phyloP scores from a whole-genome alignment of 2,329 filamentous ascomycete species.

The Zalaria sp. region DNA sequence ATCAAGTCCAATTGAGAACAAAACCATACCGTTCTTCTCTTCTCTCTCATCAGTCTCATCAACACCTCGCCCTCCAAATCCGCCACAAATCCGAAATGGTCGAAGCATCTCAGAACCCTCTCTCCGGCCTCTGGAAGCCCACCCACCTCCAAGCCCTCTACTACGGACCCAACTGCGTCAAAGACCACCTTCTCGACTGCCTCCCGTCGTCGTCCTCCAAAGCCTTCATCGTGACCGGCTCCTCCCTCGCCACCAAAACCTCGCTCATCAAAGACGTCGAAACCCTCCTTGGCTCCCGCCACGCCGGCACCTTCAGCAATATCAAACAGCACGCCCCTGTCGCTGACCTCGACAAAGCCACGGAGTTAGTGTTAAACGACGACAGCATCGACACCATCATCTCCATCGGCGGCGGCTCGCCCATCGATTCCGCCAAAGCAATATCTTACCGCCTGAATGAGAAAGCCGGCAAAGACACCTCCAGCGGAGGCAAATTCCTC shows the following conservation, averaged over 20 bases:
- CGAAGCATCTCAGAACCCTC: conserved; percentile 28
- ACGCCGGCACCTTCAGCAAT: conserved; percentile 40
- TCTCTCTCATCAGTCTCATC: not conserved
- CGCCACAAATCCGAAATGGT: conserved; percentile 24
- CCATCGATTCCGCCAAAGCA: conserved; percentile 38
- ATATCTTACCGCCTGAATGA: conserved; percentile 31
- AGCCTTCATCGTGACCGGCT: conserved; percentile 44
- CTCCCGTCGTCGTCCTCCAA: conserved; percentile 32
- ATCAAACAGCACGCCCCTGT: conserved; percentile 43
- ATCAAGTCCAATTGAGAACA: not conserved
- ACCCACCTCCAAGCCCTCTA: conserved; percentile 34
- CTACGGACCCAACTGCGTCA: conserved; percentile 35
- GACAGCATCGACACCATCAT: conserved; percentile 39
- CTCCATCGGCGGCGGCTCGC: conserved; percentile 39
- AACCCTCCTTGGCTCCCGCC: conserved; percentile 27
- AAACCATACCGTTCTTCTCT: not conserved
- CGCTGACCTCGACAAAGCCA: conserved; percentile 39
- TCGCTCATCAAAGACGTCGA: conserved; percentile 37
- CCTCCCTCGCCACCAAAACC: conserved; percentile 40
- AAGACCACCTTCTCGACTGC: conserved; percentile 30
- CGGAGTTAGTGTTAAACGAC: conserved; percentile 30
- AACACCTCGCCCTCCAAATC: conserved; percentile 1
- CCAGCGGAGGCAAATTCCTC: conserved; percentile 19
- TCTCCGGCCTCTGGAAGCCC: conserved; percentile 37
- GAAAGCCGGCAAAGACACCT: conserved; percentile 10